Percentiles rank a stretch among this genome's conserved stretches.
Evolutionary conservation across 106 monocot genomes (phyloP).

Genomic region (Allium cepa): DNA sequence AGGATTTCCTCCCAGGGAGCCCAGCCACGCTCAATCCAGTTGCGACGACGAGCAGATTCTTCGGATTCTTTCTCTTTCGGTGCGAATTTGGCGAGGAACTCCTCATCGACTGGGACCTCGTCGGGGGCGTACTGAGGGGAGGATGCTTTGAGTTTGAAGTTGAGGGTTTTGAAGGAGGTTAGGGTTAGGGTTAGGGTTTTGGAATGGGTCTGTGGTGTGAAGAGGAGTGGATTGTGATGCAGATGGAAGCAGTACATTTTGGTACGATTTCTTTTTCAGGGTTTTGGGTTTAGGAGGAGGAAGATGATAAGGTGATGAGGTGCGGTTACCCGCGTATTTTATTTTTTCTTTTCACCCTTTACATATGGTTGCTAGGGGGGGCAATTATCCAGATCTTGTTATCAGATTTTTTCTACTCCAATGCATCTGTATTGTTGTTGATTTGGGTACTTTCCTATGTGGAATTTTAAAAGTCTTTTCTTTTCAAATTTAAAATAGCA

Average conservation of each 20-base stretch:
- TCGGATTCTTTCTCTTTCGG: constrained; percentile 58
- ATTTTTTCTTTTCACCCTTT: too few relatives aligned
- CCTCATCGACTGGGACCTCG: constrained; percentile 65
- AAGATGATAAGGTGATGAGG: constrained; percentile 10
- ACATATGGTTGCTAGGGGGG: too few relatives aligned
- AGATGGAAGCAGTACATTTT: constrained; percentile 20
- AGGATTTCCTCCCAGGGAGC: constrained; percentile 98
- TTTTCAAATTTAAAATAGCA: too few relatives aligned
- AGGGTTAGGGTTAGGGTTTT: constrained; percentile 8
- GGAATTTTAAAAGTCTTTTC: too few relatives aligned
- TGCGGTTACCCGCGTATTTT: not conserved
- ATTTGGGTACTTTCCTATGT: too few relatives aligned
- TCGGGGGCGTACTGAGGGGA: constrained; percentile 44
- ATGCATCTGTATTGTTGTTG: too few relatives aligned
- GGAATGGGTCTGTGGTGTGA: not conserved
- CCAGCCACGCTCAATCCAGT: constrained; percentile 92
- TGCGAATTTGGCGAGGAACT: constrained; percentile 42
- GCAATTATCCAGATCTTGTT: too few relatives aligned
- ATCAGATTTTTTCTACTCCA: too few relatives aligned
- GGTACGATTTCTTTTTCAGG: not conserved
- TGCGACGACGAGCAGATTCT: constrained; percentile 63
- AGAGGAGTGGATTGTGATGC: constrained; percentile 5
- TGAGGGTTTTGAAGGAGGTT: not conserved
- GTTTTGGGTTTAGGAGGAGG: constrained; percentile 15
- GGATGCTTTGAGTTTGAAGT: constrained; percentile 3